Conservation (phyloP, 1,139 yeast species). For the Geotrichum macrosporum region DNA sequence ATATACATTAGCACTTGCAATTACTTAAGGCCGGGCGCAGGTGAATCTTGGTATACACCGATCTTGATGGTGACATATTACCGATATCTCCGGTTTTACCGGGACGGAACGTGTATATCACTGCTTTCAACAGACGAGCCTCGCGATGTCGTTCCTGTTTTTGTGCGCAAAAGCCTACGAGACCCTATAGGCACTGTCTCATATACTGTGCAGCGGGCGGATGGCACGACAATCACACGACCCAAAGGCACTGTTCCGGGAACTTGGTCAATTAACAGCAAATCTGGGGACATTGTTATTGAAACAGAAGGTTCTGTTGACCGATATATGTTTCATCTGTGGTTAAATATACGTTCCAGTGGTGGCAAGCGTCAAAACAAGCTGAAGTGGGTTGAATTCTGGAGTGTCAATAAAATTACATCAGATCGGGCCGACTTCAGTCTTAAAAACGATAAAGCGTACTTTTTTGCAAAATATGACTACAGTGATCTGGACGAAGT, state of each 20-base stretch:
- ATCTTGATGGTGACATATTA: slow-evolving; percentile 82
- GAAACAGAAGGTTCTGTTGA: slow-evolving; percentile 57
- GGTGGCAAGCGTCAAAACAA: slow-evolving; percentile 61
- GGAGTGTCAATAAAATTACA: slow-evolving; percentile 50
- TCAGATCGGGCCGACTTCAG: slow-evolving; percentile 55
- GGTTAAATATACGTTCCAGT: slow-evolving; percentile 51
- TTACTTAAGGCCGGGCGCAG: slow-evolving; percentile 75
- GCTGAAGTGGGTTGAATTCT: slow-evolving; percentile 61
- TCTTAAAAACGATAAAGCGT: slow-evolving; percentile 68
- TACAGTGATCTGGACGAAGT: background rate
- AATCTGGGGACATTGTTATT: slow-evolving; percentile 54
- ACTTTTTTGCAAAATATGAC: slow-evolving; percentile 45
- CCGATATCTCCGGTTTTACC: slow-evolving; percentile 74
- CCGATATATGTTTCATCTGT: slow-evolving; percentile 60
- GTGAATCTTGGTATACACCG: slow-evolving; percentile 71
- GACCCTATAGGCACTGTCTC: slow-evolving; percentile 16
- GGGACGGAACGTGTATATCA: slow-evolving; percentile 60
- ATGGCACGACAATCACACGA: slow-evolving; percentile 28
- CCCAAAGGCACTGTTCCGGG: slow-evolving; percentile 42
- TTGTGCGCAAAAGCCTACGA: slow-evolving; percentile 29
- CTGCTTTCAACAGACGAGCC: slow-evolving; percentile 32
- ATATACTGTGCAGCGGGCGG: slow-evolving; percentile 21
- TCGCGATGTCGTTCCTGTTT: slow-evolving; percentile 41
- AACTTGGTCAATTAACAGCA: slow-evolving; percentile 47
- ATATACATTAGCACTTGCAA: slow-evolving; percentile 81